A percentile compares a stretch with the other conserved stretches of the same genome.
Evolutionary conservation across 768 basidiomycete species (phyloP).

Genomic region (Mycena galericulata): DNA sequence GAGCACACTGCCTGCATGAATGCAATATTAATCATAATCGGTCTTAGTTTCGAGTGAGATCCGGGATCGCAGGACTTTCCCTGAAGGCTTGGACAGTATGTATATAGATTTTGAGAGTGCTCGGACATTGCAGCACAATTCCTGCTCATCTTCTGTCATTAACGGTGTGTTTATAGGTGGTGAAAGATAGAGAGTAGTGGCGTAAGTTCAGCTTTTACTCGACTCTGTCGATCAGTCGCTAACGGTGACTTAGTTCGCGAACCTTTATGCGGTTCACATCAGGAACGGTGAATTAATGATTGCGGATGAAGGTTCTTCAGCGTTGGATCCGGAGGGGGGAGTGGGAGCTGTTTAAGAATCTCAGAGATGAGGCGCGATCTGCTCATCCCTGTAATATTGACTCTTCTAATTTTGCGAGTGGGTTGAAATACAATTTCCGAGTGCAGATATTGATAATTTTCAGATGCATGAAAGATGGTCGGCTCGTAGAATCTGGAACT

Average conservation of each 20-base stretch:
- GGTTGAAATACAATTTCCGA: neutral
- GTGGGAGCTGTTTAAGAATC: slow-evolving; percentile 44
- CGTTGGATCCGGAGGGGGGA: slow-evolving; percentile 56
- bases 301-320: slow-evolving; percentile 57
- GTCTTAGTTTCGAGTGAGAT: too few species aligned
- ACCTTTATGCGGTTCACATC: slow-evolving; percentile 55
- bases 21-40: too few species aligned
- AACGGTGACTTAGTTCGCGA: slow-evolving; percentile 41
- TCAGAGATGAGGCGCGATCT: slow-evolving; percentile 36
- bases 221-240: neutral
- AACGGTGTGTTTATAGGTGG: slow-evolving; percentile 28
- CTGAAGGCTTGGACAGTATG: too few species aligned
- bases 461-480: slow-evolving; percentile 49
- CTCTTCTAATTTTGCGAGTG: slow-evolving; percentile 47
- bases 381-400: neutral
- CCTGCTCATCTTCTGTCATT: too few species aligned
- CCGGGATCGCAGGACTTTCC: too few species aligned
- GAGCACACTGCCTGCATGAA: too few species aligned
- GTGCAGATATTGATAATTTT: neutral
- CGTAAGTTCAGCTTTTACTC: slow-evolving; percentile 15
- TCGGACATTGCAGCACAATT: too few species aligned
- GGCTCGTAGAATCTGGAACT: slow-evolving; percentile 45
- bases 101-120: too few species aligned
- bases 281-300: slow-evolving; percentile 47
- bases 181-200: slow-evolving; percentile 30